These are phyloP conservation scores for Exobasidium cylindrosporum DNA, from an alignment of 1,284 basidiomycete species.

Conservation along the genomic window DNA sequence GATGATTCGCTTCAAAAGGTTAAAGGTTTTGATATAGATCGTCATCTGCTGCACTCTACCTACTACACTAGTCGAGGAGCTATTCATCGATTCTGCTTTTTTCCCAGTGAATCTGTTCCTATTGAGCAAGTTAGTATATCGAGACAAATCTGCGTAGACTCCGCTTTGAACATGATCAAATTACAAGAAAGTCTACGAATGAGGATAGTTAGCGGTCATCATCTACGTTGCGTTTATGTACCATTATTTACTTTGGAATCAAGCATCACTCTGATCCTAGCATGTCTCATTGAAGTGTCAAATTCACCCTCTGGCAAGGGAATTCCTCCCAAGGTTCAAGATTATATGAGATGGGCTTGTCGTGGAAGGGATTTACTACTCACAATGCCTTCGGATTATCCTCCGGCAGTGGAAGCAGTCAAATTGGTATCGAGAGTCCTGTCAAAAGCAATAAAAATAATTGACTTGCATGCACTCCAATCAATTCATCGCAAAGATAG, in stretches of 20 bases:
- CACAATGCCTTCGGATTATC: not conserved
- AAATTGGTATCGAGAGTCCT: not conserved
- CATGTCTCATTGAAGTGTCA: not conserved
- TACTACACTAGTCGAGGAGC: not conserved
- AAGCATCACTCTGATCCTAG: not conserved
- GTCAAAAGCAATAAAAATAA: not conserved
- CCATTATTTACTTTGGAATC: not conserved
- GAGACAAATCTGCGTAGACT: not conserved
- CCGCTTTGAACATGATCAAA: not conserved
- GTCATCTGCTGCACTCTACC: not conserved
- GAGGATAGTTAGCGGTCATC: not conserved
- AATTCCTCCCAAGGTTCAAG: not conserved
- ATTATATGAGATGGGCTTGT: not conserved
- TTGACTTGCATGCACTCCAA: not conserved
- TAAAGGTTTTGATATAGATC: not conserved
- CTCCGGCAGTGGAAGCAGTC: not conserved
- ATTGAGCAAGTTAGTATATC: not conserved
- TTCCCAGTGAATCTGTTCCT: not conserved
- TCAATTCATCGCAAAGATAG: not conserved
- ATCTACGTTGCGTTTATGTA: not conserved
- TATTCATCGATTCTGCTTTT: not conserved
- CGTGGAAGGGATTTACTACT: not conserved
- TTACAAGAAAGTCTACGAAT: not conserved
- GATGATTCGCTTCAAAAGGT: not conserved
- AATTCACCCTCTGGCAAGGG: not conserved